A percentile compares a stretch with the other conserved stretches of the same genome.
phyloP scores from a whole-genome alignment of 805 yeast genomes.

The Yamadazyma insecticola region DNA sequence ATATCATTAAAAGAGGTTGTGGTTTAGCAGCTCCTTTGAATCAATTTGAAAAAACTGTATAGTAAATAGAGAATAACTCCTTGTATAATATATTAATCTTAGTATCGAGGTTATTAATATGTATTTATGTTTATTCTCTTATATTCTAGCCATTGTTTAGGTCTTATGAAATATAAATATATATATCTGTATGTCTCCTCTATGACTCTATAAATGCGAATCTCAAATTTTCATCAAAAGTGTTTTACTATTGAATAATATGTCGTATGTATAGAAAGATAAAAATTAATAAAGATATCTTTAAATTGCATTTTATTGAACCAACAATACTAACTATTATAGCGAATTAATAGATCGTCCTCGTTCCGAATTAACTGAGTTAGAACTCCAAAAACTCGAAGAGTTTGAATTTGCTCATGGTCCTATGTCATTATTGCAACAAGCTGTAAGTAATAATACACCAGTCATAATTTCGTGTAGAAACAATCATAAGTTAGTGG shows the following conservation, averaged over 20 bases:
- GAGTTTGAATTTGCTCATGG: constrained; percentile 87
- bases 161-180: too few species aligned
- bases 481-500: constrained; percentile 88
- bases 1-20: constrained; percentile 71
- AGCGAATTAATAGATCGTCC: constrained; percentile 72
- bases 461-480: constrained; percentile 86
- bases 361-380: constrained; percentile 72
- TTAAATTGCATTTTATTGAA: too few species aligned
- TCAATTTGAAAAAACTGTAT: constrained; percentile 25
- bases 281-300: too few species aligned
- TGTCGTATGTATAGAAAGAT: constrained; percentile 12
- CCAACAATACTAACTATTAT: too few species aligned
- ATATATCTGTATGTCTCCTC: too few species aligned
- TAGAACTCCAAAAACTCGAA: constrained; percentile 76
- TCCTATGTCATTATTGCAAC: constrained; percentile 84
- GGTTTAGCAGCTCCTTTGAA: constrained; percentile 82
- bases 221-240: too few species aligned
- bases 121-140: too few species aligned
- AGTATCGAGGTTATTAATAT: too few species aligned
- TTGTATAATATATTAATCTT: constrained; percentile 3
- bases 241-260: too few species aligned
- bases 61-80: too few species aligned
- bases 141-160: too few species aligned
- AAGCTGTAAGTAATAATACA: constrained; percentile 67
- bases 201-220: too few species aligned